Evolutionary conservation across 352 stramenopile species (phyloP).

Genomic region (Phytophthora gonapodyides): DNA sequence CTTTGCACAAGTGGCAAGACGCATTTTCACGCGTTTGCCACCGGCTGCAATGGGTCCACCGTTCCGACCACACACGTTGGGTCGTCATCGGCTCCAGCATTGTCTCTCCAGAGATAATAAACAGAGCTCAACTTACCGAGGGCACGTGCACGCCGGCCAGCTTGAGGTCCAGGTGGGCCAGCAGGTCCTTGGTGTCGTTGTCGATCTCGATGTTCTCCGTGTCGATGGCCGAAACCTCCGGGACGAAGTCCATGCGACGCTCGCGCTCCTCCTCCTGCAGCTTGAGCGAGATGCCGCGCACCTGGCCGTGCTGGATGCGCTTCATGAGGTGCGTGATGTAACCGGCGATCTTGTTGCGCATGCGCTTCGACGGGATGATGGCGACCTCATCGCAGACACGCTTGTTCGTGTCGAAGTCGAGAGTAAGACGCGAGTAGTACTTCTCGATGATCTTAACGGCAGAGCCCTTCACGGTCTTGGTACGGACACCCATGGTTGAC

Average conservation of each 20-base stretch:
- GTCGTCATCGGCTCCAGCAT: constrained; percentile 84
- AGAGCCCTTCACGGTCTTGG: constrained; percentile 99
- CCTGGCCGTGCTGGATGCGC: constrained; percentile 98
- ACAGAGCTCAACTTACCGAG: constrained; percentile 64
- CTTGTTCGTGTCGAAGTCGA: constrained; percentile 99
- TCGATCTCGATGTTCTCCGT: constrained; percentile 97
- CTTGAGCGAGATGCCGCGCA: constrained; percentile 99
- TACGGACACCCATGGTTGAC: constrained; percentile 97
- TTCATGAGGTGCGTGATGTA: constrained; percentile 99
- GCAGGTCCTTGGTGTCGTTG: constrained; percentile 98
- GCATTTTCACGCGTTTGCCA: not conserved
- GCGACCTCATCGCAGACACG: constrained; percentile 96
- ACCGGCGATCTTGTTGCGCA: constrained; percentile 99
- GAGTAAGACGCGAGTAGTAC: constrained; percentile 99
- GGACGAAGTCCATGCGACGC: constrained; percentile 99
- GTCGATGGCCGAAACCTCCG: constrained; percentile 96
- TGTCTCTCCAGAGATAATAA: constrained; percentile 34
- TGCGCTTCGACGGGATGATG: constrained; percentile 99
- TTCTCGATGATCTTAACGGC: constrained; percentile 99
- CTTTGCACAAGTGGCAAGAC: constrained; percentile 15
- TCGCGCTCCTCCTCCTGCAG: constrained; percentile 99
- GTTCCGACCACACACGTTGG: constrained; percentile 32
- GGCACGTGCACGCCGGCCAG: constrained; percentile 89
- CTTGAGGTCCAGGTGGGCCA: constrained; percentile 96
- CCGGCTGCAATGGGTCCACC: constrained; percentile 71